Conservation (phyloP, 129 eudicot genomes). For the Solidago caesia region DNA sequence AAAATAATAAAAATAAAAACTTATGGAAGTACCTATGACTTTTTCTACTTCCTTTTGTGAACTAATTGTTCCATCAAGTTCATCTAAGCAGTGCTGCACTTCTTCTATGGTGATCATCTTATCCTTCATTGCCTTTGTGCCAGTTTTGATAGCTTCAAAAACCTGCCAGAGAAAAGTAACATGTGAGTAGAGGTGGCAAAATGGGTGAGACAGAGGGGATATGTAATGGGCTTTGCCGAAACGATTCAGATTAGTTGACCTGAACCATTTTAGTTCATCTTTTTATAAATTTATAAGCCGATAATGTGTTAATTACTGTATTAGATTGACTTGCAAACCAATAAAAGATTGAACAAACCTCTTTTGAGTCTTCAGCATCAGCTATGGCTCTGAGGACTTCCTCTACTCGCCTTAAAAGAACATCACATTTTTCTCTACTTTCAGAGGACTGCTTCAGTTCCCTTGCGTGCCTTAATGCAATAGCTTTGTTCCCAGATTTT, state of each 20-base stretch:
- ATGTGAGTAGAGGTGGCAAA: neutral
- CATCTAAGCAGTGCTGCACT: conserved; percentile 65
- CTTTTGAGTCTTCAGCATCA: conserved; percentile 77
- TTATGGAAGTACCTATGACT: conserved; percentile 46
- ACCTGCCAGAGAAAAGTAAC: conserved; percentile 49
- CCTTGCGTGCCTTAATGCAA: conserved; percentile 67
- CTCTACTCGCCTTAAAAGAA: conserved; percentile 73
- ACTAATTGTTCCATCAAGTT: conserved; percentile 57
- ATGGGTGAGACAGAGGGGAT: neutral
- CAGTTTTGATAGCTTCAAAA: conserved; percentile 62
- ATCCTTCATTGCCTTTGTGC: conserved; percentile 68
- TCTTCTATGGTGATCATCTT: conserved; percentile 60
- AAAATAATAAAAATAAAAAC: neutral
- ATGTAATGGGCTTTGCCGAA: neutral
- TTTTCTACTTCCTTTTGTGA: conserved; percentile 57
- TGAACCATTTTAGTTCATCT: neutral
- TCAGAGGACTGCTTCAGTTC: conserved; percentile 60
- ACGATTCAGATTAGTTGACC: neutral
- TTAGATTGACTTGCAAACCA: no score
- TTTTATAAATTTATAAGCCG: no score
- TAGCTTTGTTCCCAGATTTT: conserved; percentile 53
- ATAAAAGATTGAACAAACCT: conserved; percentile 47
- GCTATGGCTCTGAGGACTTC: conserved; percentile 65
- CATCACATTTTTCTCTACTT: conserved; percentile 57
- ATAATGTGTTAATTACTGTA: no score